A percentile compares a stretch with the other conserved stretches of the same genome.
Conservation (phyloP, 768 basidiomycete species). For the Collybia nuda region DNA sequence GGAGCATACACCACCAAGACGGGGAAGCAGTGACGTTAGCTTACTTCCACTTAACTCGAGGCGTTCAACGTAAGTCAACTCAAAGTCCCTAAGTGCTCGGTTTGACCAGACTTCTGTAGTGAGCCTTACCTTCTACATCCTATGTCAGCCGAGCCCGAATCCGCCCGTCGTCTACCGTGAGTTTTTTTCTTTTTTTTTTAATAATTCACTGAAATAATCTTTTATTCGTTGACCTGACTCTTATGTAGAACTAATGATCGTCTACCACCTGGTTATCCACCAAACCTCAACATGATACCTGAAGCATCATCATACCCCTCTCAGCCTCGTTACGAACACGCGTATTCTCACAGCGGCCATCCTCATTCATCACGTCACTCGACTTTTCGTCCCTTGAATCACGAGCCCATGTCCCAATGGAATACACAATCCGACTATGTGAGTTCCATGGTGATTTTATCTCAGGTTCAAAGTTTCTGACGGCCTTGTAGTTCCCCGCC, state of each 20-base stretch:
- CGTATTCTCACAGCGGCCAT: conserved; percentile 37
- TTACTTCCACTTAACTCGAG: conserved; percentile 39
- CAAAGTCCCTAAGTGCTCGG: conserved; percentile 4
- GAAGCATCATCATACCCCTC: conserved; percentile 54
- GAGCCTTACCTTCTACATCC: conserved; percentile 48
- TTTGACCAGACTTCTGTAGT: conserved; percentile 26
- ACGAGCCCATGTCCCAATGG: conserved; percentile 56
- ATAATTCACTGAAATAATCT: not conserved
- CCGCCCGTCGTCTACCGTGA: conserved; percentile 46
- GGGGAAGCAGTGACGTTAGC: conserved; percentile 41
- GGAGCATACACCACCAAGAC: conserved; percentile 62
- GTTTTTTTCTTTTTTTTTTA: too few species aligned
- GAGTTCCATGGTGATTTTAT: conserved; percentile 22
- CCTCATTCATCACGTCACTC: conserved; percentile 38
- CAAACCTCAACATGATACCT: conserved; percentile 56
- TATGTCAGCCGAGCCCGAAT: conserved; percentile 42
- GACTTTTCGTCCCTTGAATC: conserved; percentile 51
- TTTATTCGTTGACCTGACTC: not conserved
- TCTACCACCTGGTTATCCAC: conserved; percentile 46
- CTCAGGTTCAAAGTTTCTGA: conserved; percentile 1
- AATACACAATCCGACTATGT: conserved; percentile 64
- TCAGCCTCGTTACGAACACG: conserved; percentile 51
- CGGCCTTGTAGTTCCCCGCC: conserved; percentile 24
- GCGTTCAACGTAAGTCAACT: conserved; percentile 34
- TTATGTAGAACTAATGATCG: conserved; percentile 17